These are phyloP conservation scores for Thelonectria discophora DNA, from an alignment of 2,329 filamentous ascomycete species.

Conservation along the genomic window DNA sequence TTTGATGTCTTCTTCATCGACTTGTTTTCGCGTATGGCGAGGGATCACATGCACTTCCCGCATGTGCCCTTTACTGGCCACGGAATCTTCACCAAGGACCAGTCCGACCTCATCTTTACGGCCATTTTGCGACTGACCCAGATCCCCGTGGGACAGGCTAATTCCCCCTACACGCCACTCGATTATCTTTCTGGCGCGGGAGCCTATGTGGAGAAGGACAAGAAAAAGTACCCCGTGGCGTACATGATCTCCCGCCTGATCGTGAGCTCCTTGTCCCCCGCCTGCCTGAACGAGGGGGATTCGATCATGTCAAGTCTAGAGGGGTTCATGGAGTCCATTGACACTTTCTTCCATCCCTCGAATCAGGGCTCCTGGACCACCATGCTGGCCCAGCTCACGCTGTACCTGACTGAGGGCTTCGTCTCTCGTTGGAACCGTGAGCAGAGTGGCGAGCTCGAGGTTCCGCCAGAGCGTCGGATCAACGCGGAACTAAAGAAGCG, in stretches of 20 bases:
- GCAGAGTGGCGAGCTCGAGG: constrained; percentile 88
- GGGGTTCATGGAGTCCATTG: constrained; percentile 90
- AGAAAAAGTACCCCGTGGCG: constrained; percentile 88
- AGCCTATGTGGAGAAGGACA: constrained; percentile 88
- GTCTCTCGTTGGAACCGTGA: constrained; percentile 98
- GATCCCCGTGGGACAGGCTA: constrained; percentile 95
- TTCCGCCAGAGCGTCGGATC: constrained; percentile 81
- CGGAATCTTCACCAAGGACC: constrained; percentile 91
- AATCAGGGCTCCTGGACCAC: constrained; percentile 94
- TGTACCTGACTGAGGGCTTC: constrained; percentile 94
- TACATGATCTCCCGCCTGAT: constrained; percentile 95
- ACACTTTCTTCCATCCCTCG: constrained; percentile 98
- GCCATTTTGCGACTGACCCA: constrained; percentile 88
- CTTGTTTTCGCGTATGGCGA: constrained; percentile 84
- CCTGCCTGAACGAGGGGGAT: constrained; percentile 77
- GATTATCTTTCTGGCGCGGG: constrained; percentile 86
- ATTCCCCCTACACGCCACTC: constrained; percentile 87
- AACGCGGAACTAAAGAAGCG: constrained; percentile 83
- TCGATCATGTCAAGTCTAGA: constrained; percentile 88
- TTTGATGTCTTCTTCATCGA: constrained; percentile 91
- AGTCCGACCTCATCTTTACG: constrained; percentile 93
- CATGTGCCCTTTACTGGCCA: constrained; percentile 84
- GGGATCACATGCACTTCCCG: constrained; percentile 79
- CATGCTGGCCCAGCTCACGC: constrained; percentile 87
- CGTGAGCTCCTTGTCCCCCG: constrained; percentile 89